These are phyloP conservation scores for Malbranchea cinnamomea DNA, from an alignment of 2,329 filamentous ascomycete species.

Conservation along the genomic window DNA sequence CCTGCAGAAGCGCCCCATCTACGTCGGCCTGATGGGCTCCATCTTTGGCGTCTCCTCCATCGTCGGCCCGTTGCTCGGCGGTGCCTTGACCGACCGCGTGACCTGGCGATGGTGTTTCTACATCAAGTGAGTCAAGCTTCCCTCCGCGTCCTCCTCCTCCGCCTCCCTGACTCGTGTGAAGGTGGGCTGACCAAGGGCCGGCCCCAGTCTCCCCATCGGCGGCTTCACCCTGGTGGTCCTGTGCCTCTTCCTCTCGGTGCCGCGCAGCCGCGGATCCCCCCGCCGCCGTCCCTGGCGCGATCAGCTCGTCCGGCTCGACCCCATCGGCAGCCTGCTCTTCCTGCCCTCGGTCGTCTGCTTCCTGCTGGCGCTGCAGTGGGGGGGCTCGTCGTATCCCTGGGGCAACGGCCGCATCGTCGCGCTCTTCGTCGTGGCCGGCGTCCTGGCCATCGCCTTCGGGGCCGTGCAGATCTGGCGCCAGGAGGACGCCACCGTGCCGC, in stretches of 20 bases:
- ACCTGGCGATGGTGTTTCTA: conserved; percentile 11
- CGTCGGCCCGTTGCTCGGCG: conserved; percentile 10
- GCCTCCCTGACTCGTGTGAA: background rate
- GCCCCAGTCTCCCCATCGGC: conserved; percentile 8
- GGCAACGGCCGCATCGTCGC: conserved; percentile 12
- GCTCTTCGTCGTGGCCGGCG: conserved; percentile 12
- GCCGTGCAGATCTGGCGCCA: conserved; percentile 7
- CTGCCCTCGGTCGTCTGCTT: conserved; percentile 14
- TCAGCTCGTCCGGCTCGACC: conserved; percentile 14
- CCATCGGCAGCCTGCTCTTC: conserved; percentile 13
- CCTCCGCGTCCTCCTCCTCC: background rate
- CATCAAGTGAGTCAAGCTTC: too few species aligned
- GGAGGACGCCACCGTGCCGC: conserved; percentile 16
- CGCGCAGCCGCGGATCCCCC: conserved; percentile 7
- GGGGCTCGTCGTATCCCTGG: conserved; percentile 14
- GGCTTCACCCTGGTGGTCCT: conserved; percentile 7
- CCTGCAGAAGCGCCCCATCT: conserved; percentile 7
- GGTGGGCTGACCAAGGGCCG: background rate
- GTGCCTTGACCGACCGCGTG: conserved; percentile 10
- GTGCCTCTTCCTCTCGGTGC: conserved; percentile 5
- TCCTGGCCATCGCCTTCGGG: conserved; percentile 12
- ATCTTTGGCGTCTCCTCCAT: conserved; percentile 10
- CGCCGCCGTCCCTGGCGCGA: conserved; percentile 7
- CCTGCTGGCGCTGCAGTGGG: conserved; percentile 17
- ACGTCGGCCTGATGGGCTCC: conserved; percentile 9